phyloP scores from a whole-genome alignment of 805 yeast genomes.

The Metschnikowia proteae region DNA sequence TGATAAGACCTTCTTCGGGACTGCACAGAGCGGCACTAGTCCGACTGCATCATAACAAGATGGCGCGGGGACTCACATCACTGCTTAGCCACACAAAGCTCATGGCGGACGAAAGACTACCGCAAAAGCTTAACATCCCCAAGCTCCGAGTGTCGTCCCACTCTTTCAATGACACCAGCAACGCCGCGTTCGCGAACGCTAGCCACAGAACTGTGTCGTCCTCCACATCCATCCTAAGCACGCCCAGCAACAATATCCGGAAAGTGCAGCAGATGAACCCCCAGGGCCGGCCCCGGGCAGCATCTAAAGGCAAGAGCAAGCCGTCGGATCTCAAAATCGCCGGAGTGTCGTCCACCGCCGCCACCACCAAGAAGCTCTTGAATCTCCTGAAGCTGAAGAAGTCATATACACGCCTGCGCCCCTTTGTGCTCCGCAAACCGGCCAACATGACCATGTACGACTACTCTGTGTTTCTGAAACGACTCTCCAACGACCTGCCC shows the following conservation, averaged over 20 bases:
- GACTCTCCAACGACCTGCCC: neutral
- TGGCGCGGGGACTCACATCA: neutral
- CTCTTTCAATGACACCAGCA: constrained; percentile 13
- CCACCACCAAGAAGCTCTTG: constrained; percentile 34
- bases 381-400: constrained; percentile 39
- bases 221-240: constrained; percentile 37
- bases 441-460: constrained; percentile 32
- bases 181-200: constrained; percentile 11
- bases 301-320: constrained; percentile 2
- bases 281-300: constrained; percentile 8
- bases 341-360: constrained; percentile 11
- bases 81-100: neutral
- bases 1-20: no score
- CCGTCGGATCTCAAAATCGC: constrained; percentile 7
- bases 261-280: constrained; percentile 27
- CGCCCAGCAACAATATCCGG: constrained; percentile 40
- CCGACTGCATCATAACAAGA: neutral
- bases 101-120: constrained; percentile 14
- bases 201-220: constrained; percentile 35
- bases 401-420: constrained; percentile 12
- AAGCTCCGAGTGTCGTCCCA: constrained; percentile 16
- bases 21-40: neutral
- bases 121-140: constrained; percentile 11
- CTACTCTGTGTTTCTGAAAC: constrained; percentile 29
- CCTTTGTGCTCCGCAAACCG: constrained; percentile 32